Evolutionary conservation across 2,329 filamentous ascomycete species (phyloP).

Genomic region (Fusarium sp.): DNA sequence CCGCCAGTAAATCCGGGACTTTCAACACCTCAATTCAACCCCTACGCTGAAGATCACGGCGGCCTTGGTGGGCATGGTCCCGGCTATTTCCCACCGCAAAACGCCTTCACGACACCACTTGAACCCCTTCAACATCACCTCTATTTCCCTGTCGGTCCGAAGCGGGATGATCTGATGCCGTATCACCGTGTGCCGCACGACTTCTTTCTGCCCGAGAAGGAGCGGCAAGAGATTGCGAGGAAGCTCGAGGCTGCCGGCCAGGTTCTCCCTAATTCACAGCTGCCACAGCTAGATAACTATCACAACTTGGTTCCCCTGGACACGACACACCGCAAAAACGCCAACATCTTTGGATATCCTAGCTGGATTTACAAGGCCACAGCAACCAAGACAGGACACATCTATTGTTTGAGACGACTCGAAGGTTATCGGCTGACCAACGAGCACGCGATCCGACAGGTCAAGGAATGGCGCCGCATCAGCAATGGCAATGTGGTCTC

Average conservation of each 20-base stretch:
- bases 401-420: constrained; percentile 87
- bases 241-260: constrained; percentile 88
- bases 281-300: constrained; percentile 86
- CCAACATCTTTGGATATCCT: constrained; percentile 83
- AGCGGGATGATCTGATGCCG: constrained; percentile 80
- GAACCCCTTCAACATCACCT: constrained; percentile 90
- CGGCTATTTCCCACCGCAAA: constrained; percentile 74
- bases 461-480: constrained; percentile 90
- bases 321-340: constrained; percentile 80
- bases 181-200: constrained; percentile 91
- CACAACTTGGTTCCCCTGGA: constrained; percentile 93
- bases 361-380: constrained; percentile 97
- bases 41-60: constrained; percentile 79
- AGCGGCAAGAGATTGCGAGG: constrained; percentile 89
- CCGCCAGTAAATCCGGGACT: constrained; percentile 63
- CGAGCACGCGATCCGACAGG: constrained; percentile 85
- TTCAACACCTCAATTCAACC: constrained; percentile 69
- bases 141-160: constrained; percentile 88
- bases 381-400: constrained; percentile 86
- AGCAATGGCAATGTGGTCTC: constrained; percentile 84
- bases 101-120: constrained; percentile 60
- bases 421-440: constrained; percentile 91
- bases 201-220: constrained; percentile 88
- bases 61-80: constrained; percentile 66
- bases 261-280: constrained; percentile 79